Percentiles rank a stretch among this genome's conserved stretches.
These are phyloP conservation scores for Vaccinium macrocarpon DNA, from an alignment of 148 eudicot genomes.

Conservation along the genomic window DNA sequence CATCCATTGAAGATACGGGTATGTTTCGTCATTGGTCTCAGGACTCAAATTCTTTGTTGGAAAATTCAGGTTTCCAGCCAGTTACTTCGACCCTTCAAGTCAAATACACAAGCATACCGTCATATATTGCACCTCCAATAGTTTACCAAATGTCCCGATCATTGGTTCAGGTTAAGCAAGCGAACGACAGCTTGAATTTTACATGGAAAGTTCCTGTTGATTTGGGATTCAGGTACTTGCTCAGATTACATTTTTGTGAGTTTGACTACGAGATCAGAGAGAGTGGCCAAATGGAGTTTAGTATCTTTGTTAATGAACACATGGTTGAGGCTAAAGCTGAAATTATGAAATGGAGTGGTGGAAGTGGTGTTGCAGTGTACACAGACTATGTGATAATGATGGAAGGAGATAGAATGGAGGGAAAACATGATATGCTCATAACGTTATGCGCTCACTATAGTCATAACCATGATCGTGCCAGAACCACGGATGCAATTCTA, in stretches of 20 bases:
- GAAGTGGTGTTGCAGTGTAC: neutral
- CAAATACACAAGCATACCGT: constrained; percentile 16
- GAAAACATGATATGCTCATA: neutral
- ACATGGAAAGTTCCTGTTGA: constrained; percentile 36
- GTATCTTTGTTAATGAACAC: constrained; percentile 21
- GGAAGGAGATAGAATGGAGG: neutral
- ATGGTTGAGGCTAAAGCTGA: constrained; percentile 21
- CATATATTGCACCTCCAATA: constrained; percentile 23
- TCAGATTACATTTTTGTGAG: constrained; percentile 28
- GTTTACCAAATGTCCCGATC: constrained; percentile 26
- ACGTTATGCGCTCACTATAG: too few species aligned
- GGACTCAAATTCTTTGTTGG: neutral
- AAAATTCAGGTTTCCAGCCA: neutral
- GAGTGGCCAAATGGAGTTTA: neutral
- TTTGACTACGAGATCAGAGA: constrained; percentile 16
- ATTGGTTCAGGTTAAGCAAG: neutral
- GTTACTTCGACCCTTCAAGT: neutral
- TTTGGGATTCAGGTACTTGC: constrained; percentile 27
- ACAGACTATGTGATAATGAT: constrained; percentile 10
- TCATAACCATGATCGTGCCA: too few species aligned
- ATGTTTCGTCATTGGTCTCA: constrained; percentile 27
- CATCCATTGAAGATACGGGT: neutral
- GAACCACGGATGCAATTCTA: neutral
- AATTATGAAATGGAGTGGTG: constrained; percentile 6
- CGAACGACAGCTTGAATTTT: neutral